Base-by-base conservation (phyloP, 1,284 basidiomycete genomes). In the Puccinia triticina region DNA sequence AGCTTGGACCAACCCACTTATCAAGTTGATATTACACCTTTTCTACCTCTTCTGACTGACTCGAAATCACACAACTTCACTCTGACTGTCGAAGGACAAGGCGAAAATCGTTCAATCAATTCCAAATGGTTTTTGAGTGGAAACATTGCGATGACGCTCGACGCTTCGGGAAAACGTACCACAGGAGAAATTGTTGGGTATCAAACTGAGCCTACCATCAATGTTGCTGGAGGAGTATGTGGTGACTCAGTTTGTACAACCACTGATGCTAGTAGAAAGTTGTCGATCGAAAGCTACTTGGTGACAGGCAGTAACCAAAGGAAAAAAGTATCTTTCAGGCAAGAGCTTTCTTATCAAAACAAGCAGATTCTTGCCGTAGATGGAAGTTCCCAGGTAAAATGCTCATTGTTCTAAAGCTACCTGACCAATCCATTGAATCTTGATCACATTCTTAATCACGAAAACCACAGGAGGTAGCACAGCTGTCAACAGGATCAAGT, bases 1-100 rank as follows among this genome's bases (percentile, higher is more conserved):
- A 92, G 92, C 1, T 88, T 93, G 57, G 92, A 94, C 84, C 89
- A 93, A 53, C 93, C 93, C 0, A 92, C 91, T 1, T 94, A 94
- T 87, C 91, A 91, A 85, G 85, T 94, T 61, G 93, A 94, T 86
- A 87, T 93, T 75, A 93, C 93, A 21, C 92, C 93, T 0, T 94
- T 94, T 86, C 89, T 92, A 0, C 92, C 92, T 8, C 85, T 91
- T 26, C 88, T 94, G 50, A 89, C 91, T 0, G 92, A 94, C 84
- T 91, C 91, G 0, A 86, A 89, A 40, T 88, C 91, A n/a, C 93
- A 94, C 86, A 90, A 87, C 53, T 90, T 94, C 84, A 90, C 90
- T 66, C 88, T 94, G 34, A 91, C 92, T 83, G 92, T 94, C 43
- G 90, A 89, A 23, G 93, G 92, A 0, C 91, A 91, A 7, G 92